Evolutionary conservation across 2,329 filamentous ascomycete species (phyloP).

Genomic region (Aureobasidium mangrovei): DNA sequence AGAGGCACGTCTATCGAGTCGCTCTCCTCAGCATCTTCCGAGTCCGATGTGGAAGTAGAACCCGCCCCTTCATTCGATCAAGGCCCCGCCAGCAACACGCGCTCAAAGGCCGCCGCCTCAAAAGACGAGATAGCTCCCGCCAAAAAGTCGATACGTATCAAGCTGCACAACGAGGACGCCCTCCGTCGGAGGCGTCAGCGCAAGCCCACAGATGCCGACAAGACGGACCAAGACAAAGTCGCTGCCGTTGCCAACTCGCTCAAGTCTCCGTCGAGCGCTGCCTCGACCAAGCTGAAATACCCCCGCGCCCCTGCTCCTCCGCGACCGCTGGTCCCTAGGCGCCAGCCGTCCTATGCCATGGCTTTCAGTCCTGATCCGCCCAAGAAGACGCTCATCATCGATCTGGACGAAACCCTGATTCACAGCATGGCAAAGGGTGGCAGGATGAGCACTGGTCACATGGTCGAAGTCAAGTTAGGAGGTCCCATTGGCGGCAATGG

Average conservation of each 20-base stretch:
- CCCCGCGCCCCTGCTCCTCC: conserved; percentile 84
- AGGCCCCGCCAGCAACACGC: conserved; percentile 45
- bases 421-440: conserved; percentile 97
- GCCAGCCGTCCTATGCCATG: conserved; percentile 79
- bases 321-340: conserved; percentile 76
- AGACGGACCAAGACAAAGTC: conserved; percentile 28
- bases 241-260: conserved; percentile 59
- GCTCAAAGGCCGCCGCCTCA: conserved; percentile 49
- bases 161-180: conserved; percentile 69
- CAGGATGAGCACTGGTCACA: conserved; percentile 91
- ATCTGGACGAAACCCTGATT: conserved; percentile 94
- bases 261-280: conserved; percentile 86
- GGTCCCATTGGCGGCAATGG: conserved; percentile 55
- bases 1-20: conserved; percentile 34
- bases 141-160: conserved; percentile 81
- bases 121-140: conserved; percentile 51
- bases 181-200: conserved; percentile 28
- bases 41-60: conserved; percentile 54
- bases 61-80: conserved; percentile 27
- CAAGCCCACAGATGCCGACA: conserved; percentile 17
- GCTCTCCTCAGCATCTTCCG: conserved; percentile 54
- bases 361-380: conserved; percentile 48
- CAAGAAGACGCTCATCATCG: conserved; percentile 89
- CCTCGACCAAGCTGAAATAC: conserved; percentile 62
- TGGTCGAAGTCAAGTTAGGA: conserved; percentile 75